Evolutionary conservation across 768 basidiomycete species (phyloP).

Genomic region (Amanita molliuscula): DNA sequence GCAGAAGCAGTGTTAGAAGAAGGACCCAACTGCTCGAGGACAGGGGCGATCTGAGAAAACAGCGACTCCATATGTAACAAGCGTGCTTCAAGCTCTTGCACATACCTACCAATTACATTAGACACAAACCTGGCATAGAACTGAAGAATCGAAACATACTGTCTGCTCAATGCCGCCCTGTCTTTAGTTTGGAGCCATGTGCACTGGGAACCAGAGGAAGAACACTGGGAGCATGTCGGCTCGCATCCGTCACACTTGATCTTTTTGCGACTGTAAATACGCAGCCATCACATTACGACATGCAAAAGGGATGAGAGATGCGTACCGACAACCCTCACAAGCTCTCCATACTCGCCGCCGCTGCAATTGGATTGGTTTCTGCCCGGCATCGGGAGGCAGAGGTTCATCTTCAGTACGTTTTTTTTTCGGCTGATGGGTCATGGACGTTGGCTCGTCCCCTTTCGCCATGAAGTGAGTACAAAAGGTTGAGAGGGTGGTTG

Average conservation of each 20-base stretch:
- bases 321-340: constrained; percentile 81
- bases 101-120: constrained; percentile 45
- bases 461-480: constrained; percentile 30
- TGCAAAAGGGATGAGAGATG: constrained; percentile 10
- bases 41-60: constrained; percentile 75
- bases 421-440: constrained; percentile 54
- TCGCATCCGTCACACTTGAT: constrained; percentile 89
- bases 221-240: constrained; percentile 78
- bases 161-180: constrained; percentile 80
- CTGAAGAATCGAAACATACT: constrained; percentile 40
- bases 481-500: constrained; percentile 12
- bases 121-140: constrained; percentile 7
- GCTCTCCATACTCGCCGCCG: constrained; percentile 79
- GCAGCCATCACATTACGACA: constrained; percentile 8
- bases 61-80: constrained; percentile 81
- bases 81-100: constrained; percentile 84
- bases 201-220: constrained; percentile 63
- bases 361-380: constrained; percentile 71
- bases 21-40: constrained; percentile 63
- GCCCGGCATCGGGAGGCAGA: constrained; percentile 41
- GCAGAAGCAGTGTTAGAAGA: constrained; percentile 30
- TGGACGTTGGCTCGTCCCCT: constrained; percentile 21
- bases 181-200: constrained; percentile 91
- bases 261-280: constrained; percentile 65
- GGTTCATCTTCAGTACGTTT: constrained; percentile 59